Percentiles rank a stretch among this genome's conserved stretches.
phyloP scores from a whole-genome alignment of 495 filamentous ascomycete genomes.

The Aspergillus homomorphus region DNA sequence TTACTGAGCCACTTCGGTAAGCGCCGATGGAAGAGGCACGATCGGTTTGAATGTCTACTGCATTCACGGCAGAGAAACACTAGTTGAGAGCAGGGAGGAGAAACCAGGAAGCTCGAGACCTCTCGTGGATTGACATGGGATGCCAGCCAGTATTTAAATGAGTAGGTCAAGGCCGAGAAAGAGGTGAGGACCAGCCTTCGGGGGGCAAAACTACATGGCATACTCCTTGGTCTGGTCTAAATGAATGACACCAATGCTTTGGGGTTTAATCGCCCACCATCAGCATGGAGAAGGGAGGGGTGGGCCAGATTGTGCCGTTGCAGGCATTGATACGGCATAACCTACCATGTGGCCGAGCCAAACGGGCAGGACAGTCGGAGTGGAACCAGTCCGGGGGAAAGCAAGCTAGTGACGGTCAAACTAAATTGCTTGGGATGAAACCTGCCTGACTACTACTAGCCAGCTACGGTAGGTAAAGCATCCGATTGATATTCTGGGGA shows the following conservation, averaged over 20 bases:
- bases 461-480: not conserved
- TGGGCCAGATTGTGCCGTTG: not conserved
- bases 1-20: not conserved
- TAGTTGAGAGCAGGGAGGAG: not conserved
- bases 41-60: not conserved
- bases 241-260: not conserved
- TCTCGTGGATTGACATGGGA: not conserved
- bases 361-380: not conserved
- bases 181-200: not conserved
- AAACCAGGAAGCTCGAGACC: not conserved
- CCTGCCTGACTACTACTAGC: too few species aligned
- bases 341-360: slow-evolving; percentile 1
- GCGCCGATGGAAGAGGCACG: not conserved
- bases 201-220: not conserved
- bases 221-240: not conserved
- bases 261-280: not conserved
- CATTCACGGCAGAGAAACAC: not conserved
- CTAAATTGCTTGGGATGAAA: too few species aligned
- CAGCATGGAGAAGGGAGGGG: not conserved
- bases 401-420: not conserved
- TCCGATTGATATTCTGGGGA: not conserved
- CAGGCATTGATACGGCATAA: not conserved
- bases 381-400: not conserved
- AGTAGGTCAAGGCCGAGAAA: too few species aligned
- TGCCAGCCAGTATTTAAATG: not conserved